phyloP scores from a whole-genome alignment of 2,329 filamentous ascomycete species.

The Dothideomycetidae sp. region DNA sequence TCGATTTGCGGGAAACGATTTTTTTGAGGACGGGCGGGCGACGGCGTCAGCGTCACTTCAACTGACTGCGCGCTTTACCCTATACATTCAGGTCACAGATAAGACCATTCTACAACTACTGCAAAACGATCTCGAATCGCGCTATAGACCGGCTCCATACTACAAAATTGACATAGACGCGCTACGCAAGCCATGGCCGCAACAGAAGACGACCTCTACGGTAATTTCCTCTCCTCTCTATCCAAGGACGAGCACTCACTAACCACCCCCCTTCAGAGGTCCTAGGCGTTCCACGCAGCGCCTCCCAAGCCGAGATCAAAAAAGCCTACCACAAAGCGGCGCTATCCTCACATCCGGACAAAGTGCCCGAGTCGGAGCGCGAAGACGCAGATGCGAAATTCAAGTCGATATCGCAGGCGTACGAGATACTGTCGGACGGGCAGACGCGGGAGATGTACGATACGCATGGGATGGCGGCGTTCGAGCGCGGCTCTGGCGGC shows the following conservation, averaged over 20 bases:
- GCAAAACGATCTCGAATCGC: neutral
- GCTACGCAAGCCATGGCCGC: conserved; percentile 14
- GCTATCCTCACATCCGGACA: conserved; percentile 83
- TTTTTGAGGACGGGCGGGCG: no score
- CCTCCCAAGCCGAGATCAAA: conserved; percentile 70
- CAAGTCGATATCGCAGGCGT: conserved; percentile 84
- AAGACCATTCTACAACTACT: no score
- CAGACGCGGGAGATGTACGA: conserved; percentile 88
- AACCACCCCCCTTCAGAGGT: conserved; percentile 45
- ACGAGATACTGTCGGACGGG: conserved; percentile 95
- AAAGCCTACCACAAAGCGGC: conserved; percentile 95
- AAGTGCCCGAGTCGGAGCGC: conserved; percentile 75
- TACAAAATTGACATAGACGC: neutral
- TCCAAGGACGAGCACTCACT: neutral
- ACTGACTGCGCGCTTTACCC: no score
- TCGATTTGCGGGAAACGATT: no score
- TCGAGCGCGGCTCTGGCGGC: conserved; percentile 59
- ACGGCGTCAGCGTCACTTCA: no score
- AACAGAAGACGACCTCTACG: conserved; percentile 47
- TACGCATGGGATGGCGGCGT: conserved; percentile 86
- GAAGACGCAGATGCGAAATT: conserved; percentile 80
- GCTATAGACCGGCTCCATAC: neutral
- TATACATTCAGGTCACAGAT: no score
- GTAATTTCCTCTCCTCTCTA: conserved; percentile 18
- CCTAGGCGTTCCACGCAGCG: conserved; percentile 57